A percentile compares a stretch with the other conserved stretches of the same genome.
phyloP scores from a whole-genome alignment of 1,139 yeast species.

The Saccharomycopsis phalli region DNA sequence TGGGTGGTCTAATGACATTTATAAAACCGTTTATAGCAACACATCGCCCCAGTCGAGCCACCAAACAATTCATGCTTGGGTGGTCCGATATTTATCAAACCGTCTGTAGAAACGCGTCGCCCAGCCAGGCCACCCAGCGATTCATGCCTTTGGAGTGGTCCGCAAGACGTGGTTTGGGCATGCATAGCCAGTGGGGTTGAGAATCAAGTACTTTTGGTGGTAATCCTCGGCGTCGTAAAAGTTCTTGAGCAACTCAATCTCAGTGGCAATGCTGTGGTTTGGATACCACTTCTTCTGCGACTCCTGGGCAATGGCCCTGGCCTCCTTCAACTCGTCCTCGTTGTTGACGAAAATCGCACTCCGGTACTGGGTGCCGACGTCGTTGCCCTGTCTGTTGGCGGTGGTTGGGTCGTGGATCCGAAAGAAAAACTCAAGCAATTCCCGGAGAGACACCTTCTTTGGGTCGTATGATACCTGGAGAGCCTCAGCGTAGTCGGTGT shows the following conservation, averaged over 20 bases:
- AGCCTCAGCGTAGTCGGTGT: conserved; percentile 68
- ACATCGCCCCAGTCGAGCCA: too few species aligned
- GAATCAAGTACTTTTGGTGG: conserved; percentile 73
- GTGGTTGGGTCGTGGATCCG: conserved; percentile 81
- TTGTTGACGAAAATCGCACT: conserved; percentile 61
- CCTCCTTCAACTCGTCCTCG: conserved; percentile 38
- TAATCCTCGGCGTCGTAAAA: conserved; percentile 94
- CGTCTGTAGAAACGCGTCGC: too few species aligned
- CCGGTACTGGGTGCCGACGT: conserved; percentile 76
- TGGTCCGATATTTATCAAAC: too few species aligned
- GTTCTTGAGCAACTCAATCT: conserved; percentile 53
- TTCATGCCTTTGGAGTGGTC: conserved; percentile 19
- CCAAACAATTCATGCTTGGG: too few species aligned
- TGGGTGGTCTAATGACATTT: too few species aligned
- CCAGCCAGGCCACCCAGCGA: neutral
- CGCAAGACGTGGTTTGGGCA: conserved; percentile 83
- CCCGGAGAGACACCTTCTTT: conserved; percentile 42
- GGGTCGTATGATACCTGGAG: conserved; percentile 82
- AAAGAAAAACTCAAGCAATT: conserved; percentile 75
- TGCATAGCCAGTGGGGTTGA: conserved; percentile 78
- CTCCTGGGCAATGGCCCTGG: conserved; percentile 34
- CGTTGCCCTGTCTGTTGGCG: conserved; percentile 66
- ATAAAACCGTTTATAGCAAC: too few species aligned
- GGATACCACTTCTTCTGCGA: conserved; percentile 51
- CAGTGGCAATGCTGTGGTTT: conserved; percentile 49